Evolutionary conservation across 1,284 basidiomycete species (phyloP).

Genomic region (Cutaneotrichosporon sp.): DNA sequence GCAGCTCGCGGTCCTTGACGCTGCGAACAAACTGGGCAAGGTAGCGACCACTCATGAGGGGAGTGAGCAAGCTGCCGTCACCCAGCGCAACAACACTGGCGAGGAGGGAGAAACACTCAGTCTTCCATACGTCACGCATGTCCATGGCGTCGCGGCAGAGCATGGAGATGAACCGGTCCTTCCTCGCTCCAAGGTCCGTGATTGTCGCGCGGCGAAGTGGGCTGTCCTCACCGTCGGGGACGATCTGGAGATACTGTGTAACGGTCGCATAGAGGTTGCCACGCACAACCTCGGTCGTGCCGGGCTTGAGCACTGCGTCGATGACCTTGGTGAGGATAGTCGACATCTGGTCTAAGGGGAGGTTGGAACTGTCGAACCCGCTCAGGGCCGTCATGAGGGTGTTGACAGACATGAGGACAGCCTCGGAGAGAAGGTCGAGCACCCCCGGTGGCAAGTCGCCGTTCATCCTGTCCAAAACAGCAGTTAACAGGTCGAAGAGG

Average conservation of each 20-base stretch:
- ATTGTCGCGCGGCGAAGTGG: slow-evolving; percentile 60
- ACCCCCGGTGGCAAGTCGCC: slow-evolving; percentile 62
- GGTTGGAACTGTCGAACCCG: slow-evolving; percentile 57
- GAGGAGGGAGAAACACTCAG: slow-evolving; percentile 59
- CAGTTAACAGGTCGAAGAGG: slow-evolving; percentile 78
- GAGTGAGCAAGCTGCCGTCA: slow-evolving; percentile 55
- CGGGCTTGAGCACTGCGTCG: slow-evolving; percentile 70
- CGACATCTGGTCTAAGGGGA: slow-evolving; percentile 75
- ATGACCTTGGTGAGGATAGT: slow-evolving; percentile 70
- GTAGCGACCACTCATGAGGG: slow-evolving; percentile 71
- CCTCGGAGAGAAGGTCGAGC: slow-evolving; percentile 73
- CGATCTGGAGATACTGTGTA: slow-evolving; percentile 78
- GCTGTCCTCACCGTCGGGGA: slow-evolving; percentile 25
- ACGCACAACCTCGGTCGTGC: slow-evolving; percentile 81
- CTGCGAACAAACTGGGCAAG: slow-evolving; percentile 76
- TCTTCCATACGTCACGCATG: slow-evolving; percentile 93
- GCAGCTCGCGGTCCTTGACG: slow-evolving; percentile 73
- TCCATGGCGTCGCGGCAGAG: slow-evolving; percentile 88
- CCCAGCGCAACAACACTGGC: slow-evolving; percentile 57
- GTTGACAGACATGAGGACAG: slow-evolving; percentile 72
- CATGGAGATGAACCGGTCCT: slow-evolving; percentile 69
- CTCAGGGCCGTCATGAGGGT: slow-evolving; percentile 68
- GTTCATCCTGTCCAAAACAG: slow-evolving; percentile 53
- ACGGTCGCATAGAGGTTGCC: slow-evolving; percentile 92
- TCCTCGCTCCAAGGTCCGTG: slow-evolving; percentile 53